These are phyloP conservation scores for Pythium sukuiense DNA, from an alignment of 352 stramenopile genomes.

Conservation along the genomic window DNA sequence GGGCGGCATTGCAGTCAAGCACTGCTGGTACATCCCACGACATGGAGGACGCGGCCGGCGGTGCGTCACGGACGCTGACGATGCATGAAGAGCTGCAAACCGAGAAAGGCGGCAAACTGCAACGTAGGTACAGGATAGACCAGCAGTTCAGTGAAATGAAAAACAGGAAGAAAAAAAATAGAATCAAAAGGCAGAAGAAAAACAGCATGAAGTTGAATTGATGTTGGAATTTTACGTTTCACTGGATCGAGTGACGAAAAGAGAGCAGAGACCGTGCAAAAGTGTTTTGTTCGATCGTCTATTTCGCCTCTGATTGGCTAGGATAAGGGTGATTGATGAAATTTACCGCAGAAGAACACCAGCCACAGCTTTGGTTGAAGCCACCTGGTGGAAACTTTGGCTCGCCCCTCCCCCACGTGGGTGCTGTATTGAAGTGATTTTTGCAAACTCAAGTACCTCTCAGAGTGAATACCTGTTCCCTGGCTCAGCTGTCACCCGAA, in stretches of 20 bases:
- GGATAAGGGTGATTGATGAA: neutral
- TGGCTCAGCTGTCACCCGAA: neutral
- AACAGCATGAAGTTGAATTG: slow-evolving; percentile 3
- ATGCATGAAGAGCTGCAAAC: slow-evolving; percentile 7
- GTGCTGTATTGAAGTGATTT: slow-evolving; percentile 4
- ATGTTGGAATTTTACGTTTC: neutral
- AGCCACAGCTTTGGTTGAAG: slow-evolving; percentile 7
- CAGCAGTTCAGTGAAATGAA: neutral
- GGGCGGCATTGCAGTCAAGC: slow-evolving; percentile 57
- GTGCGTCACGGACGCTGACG: slow-evolving; percentile 12
- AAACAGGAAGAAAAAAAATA: slow-evolving; percentile 4
- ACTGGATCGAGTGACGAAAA: slow-evolving; percentile 1
- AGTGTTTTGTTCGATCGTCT: neutral
- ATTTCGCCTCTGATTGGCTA: slow-evolving; percentile 1
- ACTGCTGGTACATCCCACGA: slow-evolving; percentile 75
- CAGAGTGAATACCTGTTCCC: slow-evolving; percentile 14
- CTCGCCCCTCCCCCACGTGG: neutral
- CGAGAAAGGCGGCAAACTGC: slow-evolving; percentile 9
- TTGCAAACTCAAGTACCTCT: slow-evolving; percentile 25
- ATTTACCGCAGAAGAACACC: neutral
- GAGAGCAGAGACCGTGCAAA: neutral
- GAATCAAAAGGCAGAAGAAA: slow-evolving; percentile 15
- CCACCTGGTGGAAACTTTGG: slow-evolving; percentile 1
- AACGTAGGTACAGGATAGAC: slow-evolving; percentile 19
- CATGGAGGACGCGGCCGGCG: slow-evolving; percentile 34